phyloP scores from a whole-genome alignment of 2,329 filamentous ascomycete species.

The Xylaria sp. region DNA sequence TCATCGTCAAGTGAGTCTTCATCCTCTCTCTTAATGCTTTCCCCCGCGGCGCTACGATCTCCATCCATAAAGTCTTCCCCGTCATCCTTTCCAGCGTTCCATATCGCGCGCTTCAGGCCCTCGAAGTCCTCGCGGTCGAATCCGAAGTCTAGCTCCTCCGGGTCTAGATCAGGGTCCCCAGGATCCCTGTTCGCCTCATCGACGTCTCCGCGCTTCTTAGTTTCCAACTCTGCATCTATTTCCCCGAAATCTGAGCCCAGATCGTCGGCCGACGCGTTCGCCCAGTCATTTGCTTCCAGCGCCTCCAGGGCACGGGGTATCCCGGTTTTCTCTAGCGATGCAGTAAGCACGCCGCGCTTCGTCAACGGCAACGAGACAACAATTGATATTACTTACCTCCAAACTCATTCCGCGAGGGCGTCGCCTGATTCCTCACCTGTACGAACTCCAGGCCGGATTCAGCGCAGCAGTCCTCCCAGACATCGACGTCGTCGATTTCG shows the following conservation, averaged over 20 bases:
- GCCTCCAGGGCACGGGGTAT: conserved; percentile 65
- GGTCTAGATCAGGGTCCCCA: conserved; percentile 46
- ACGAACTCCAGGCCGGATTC: conserved; percentile 68
- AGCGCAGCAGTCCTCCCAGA: conserved; percentile 66
- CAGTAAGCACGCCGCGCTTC: background rate
- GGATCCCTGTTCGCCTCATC: conserved; percentile 30
- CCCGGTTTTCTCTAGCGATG: conserved; percentile 61
- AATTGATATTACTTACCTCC: conserved; percentile 54
- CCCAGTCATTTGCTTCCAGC: conserved; percentile 71
- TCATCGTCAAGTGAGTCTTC: conserved; percentile 46
- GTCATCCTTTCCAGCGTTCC: conserved; percentile 42
- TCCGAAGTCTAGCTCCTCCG: conserved; percentile 57
- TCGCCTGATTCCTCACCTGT: conserved; percentile 51
- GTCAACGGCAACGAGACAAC: background rate
- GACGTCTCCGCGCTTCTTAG: conserved; percentile 33
- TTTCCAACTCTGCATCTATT: conserved; percentile 40
- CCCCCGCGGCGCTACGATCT: conserved; percentile 25
- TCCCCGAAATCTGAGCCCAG: conserved; percentile 44
- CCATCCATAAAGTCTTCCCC: conserved; percentile 31
- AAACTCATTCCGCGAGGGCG: conserved; percentile 59
- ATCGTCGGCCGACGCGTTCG: conserved; percentile 42
- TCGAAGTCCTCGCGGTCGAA: conserved; percentile 60
- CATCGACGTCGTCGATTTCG: conserved; percentile 52
- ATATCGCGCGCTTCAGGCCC: conserved; percentile 58
- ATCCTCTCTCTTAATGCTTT: conserved; percentile 43